Evolutionary conservation across 2,329 filamentous ascomycete genomes (phyloP).

Genomic region (Aspergillus luchuensis): DNA sequence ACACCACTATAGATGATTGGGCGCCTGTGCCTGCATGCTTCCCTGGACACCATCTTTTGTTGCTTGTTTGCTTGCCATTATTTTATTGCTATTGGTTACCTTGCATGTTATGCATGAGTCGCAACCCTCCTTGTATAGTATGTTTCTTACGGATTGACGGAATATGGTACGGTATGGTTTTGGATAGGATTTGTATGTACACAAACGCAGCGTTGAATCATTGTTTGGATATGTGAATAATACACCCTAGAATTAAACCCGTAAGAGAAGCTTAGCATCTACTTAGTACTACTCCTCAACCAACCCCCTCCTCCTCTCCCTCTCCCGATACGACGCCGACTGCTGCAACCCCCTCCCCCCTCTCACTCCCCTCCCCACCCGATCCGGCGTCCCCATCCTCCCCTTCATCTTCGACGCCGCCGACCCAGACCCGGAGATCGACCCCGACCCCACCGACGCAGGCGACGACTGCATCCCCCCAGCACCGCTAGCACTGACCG

Average conservation of each 20-base stretch:
- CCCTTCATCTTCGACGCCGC: conserved; percentile 10
- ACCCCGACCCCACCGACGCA: conserved; percentile 13
- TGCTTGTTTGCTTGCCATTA: conserved; percentile 2
- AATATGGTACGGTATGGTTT: conserved; percentile 6
- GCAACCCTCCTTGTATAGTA: conserved; percentile 12
- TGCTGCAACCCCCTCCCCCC: conserved; percentile 14
- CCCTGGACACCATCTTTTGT: not conserved
- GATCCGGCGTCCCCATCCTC: conserved; percentile 18
- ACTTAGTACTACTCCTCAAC: conserved; percentile 21
- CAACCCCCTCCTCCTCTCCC: conserved; percentile 26
- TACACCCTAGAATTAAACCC: no score
- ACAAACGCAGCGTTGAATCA: conserved; percentile 1
- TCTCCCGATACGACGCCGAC: conserved; percentile 16
- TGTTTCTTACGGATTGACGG: conserved; percentile 9
- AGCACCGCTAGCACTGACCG: not conserved
- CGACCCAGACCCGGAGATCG: not conserved
- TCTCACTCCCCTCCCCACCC: conserved; percentile 12
- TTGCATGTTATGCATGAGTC: not conserved
- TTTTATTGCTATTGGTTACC: conserved; percentile 1
- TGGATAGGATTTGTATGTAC: conserved; percentile 5
- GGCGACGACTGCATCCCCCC: conserved; percentile 7
- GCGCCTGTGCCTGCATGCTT: not conserved
- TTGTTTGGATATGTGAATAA: conserved; percentile 5
- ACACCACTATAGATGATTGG: not conserved
- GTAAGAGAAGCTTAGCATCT: not conserved